Evolutionary conservation across 1,284 basidiomycete species (phyloP).

Genomic region (Marasmius oreades): DNA sequence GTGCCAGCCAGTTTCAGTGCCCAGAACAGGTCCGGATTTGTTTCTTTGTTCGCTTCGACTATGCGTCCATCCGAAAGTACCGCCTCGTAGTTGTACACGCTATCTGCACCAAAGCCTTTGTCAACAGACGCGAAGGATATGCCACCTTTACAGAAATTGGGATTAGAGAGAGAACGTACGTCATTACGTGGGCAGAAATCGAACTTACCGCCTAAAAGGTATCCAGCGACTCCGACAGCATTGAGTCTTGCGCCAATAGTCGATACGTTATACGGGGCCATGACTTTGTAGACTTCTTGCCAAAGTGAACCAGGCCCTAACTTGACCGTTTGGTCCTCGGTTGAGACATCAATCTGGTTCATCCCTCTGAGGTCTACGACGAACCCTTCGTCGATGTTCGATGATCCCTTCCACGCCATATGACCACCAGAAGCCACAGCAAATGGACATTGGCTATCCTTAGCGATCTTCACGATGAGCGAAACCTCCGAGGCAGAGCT

Average conservation of each 20-base stretch:
- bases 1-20: conserved; percentile 15
- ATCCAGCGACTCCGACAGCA: neutral
- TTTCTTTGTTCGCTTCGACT: conserved; percentile 6
- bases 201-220: neutral
- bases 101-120: no score
- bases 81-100: conserved; percentile 14
- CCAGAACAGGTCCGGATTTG: no score
- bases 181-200: neutral
- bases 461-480: conserved; percentile 1
- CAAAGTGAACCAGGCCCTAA: neutral
- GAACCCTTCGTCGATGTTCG: conserved; percentile 5
- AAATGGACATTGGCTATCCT: conserved; percentile 1
- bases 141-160: conserved; percentile 8
- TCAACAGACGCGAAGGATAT: conserved; percentile 7
- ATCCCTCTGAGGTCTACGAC: neutral
- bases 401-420: conserved; percentile 7
- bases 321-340: neutral
- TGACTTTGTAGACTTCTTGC: neutral
- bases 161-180: neutral
- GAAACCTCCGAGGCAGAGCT: conserved; percentile 5
- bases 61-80: conserved; percentile 12
- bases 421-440: no score
- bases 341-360: neutral
- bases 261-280: neutral
- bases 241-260: neutral